Base-by-base conservation (phyloP, 176 grass and related monocot genomes). In the Leersia perrieri region DNA sequence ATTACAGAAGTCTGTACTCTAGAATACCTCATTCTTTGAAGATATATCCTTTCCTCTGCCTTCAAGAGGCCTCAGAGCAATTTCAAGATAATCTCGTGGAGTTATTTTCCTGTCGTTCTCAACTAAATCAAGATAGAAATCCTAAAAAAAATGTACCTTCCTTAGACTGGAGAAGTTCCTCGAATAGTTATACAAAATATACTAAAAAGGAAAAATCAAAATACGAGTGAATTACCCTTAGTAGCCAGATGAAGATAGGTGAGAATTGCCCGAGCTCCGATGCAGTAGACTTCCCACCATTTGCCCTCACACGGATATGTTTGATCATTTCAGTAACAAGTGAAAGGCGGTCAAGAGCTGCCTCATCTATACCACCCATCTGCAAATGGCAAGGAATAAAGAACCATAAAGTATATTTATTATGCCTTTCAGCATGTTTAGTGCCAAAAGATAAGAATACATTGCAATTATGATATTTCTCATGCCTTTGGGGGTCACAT, bases 311-410 rank as follows among this genome's bases (percentile, higher is more conserved):
- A 72, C 92, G 92, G 72, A 94, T 89, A 84, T 94, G 92, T 79
- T 89, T 94, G 47, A 89, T 94, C 92, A 94, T 94, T 82, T 94
- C 92, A 82, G 92, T 94, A 84, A 94, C 89, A 81, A 94, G 89
- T 77, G 92, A 94, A 73, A 94, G 71, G 53, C 83, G 86, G 87
- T 94, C 92, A 77, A 94, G 84, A 53, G 86, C 92, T 25, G 89
- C 83, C 80, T 91, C 92, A 42, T 94, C 92, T 78, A 94, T 94
- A 36, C 92, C 92, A 82, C 92, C 92, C 92, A 94, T 94, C 92
- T 94, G 72, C 66, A 82, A 53, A 49, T 35, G 35, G 65, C 45
- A 87, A 60, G 47, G 42, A 69, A 60, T 7, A 55, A 55, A 55
- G 51, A 55, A 58, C 29, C 73, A 28, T 10, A 81, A 61, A 22